phyloP scores from a whole-genome alignment of 495 filamentous ascomycete species.

The Daldinia decipiens region DNA sequence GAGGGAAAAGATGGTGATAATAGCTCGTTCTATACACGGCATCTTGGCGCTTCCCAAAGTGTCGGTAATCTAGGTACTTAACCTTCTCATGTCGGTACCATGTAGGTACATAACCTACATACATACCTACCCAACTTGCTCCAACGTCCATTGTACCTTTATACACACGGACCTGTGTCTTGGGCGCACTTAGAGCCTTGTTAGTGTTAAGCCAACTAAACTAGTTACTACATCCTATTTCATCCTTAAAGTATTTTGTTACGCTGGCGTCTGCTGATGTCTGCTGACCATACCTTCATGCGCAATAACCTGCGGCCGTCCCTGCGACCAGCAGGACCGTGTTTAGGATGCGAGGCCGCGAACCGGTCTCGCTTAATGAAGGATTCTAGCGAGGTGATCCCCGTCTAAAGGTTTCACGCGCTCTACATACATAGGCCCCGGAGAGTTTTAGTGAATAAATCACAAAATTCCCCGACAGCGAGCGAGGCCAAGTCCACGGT shows the following conservation, averaged over 20 bases:
- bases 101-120: no score
- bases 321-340: constrained; percentile 46
- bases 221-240: constrained; percentile 26
- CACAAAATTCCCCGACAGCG: constrained; percentile 23
- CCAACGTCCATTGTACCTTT: not conserved
- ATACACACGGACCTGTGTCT: constrained; percentile 35
- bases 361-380: constrained; percentile 35
- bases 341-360: constrained; percentile 35
- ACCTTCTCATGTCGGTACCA: constrained; percentile 1
- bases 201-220: constrained; percentile 21
- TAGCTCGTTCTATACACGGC: constrained; percentile 16
- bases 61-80: constrained; percentile 28
- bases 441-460: constrained; percentile 39
- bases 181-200: constrained; percentile 16
- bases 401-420: constrained; percentile 36
- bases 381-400: constrained; percentile 32
- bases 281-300: constrained; percentile 47
- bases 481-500: constrained; percentile 14
- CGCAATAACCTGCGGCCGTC: constrained; percentile 46
- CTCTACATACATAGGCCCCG: constrained; percentile 33
- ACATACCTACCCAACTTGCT: constrained; percentile 5
- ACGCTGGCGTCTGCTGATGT: constrained; percentile 37
- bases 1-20: constrained; percentile 12
- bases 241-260: not conserved
- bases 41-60: constrained; percentile 18